These are phyloP conservation scores for Mortierella claussenii DNA, from an alignment of 192 early-diverging fungal genomes.

Conservation along the genomic window DNA sequence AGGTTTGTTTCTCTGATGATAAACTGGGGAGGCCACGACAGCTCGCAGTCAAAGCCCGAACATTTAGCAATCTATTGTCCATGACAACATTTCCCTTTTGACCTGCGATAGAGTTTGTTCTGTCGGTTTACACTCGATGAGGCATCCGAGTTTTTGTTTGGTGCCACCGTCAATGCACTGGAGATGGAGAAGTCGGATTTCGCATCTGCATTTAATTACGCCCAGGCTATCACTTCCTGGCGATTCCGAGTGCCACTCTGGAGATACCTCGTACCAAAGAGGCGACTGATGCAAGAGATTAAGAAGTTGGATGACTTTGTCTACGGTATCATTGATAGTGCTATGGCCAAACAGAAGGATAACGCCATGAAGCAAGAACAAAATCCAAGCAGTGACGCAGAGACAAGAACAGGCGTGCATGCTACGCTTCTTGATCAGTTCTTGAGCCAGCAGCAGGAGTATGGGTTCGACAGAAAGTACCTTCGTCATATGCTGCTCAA, in stretches of 20 bases:
- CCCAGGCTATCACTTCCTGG: slow-evolving; percentile 35
- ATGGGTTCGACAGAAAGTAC: slow-evolving; percentile 26
- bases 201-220: slow-evolving; percentile 36
- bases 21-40: too few species aligned
- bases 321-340: slow-evolving; percentile 41
- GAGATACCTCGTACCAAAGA: slow-evolving; percentile 22
- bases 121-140: slow-evolving; percentile 45
- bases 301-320: slow-evolving; percentile 41
- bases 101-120: slow-evolving; percentile 19
- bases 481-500: slow-evolving; percentile 48
- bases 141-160: slow-evolving; percentile 47
- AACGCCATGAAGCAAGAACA: not conserved
- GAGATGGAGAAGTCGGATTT: slow-evolving; percentile 24
- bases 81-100: too few species aligned
- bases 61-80: too few species aligned
- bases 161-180: slow-evolving; percentile 31
- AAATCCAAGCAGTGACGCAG: not conserved
- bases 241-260: slow-evolving; percentile 43
- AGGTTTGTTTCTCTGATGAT: slow-evolving; percentile 22
- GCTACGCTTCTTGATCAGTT: slow-evolving; percentile 41
- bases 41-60: too few species aligned
- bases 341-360: slow-evolving; percentile 14
- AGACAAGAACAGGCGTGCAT: not conserved
- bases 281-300: slow-evolving; percentile 7
- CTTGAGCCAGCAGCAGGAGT: slow-evolving; percentile 31